Conservation (phyloP, 2,329 filamentous ascomycete genomes). For the Cryphonectria carpinicola region DNA sequence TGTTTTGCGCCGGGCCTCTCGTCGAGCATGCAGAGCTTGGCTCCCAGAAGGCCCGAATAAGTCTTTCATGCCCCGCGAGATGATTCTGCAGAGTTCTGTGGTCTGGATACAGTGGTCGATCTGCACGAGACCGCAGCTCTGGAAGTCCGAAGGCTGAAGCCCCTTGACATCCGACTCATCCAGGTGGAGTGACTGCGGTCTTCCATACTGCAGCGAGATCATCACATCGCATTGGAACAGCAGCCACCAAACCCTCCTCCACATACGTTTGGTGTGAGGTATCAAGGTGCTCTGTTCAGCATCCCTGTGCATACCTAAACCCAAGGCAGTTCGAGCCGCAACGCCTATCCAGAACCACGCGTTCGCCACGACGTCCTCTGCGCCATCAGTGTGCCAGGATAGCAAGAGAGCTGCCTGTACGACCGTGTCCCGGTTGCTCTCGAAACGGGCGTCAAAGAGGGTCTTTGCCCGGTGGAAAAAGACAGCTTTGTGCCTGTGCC, state of each 20-base stretch:
- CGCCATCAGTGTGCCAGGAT: conserved; percentile 4
- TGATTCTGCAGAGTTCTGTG: too few relatives aligned
- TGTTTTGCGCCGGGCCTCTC: too few relatives aligned
- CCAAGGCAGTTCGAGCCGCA: conserved; percentile 1
- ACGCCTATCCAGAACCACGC: conserved; percentile 8
- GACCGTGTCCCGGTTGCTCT: conserved; percentile 6
- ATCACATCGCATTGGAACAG: conserved; percentile 45
- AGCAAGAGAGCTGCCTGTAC: conserved; percentile 10
- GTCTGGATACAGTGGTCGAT: too few relatives aligned
- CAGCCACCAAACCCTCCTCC: conserved; percentile 46
- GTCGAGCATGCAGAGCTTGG: too few relatives aligned
- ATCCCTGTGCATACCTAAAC: conserved; percentile 27
- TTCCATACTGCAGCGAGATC: conserved; percentile 47
- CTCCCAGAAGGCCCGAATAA: too few relatives aligned
- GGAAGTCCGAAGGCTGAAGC: too few relatives aligned
- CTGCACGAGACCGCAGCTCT: too few relatives aligned
- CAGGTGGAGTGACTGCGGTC: conserved; percentile 40
- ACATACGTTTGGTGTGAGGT: conserved; percentile 40
- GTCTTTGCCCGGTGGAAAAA: not conserved
- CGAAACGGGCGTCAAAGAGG: conserved; percentile 8
- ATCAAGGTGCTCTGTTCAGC: conserved; percentile 30
- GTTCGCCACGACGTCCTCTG: conserved; percentile 9
- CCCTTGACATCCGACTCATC: too few relatives aligned
- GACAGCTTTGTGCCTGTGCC: too few relatives aligned
- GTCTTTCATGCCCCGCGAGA: too few relatives aligned